Evolutionary conservation across 108 stramenopile species (phyloP).

Genomic region (Cylindrotheca closterium): DNA sequence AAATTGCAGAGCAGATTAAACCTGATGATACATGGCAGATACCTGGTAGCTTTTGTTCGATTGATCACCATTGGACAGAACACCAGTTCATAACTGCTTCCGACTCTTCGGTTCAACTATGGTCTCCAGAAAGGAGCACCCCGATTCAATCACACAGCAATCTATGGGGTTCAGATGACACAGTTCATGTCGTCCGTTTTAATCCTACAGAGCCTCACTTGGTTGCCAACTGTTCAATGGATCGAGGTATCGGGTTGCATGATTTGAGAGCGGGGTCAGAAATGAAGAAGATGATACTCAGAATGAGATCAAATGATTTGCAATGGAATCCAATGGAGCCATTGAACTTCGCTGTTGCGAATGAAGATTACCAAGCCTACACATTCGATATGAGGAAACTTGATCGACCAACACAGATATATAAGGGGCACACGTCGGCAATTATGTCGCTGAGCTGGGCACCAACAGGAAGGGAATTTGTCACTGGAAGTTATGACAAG

Average conservation of each 20-base stretch:
- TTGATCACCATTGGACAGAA: conserved; percentile 94
- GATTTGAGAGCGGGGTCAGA: conserved; percentile 86
- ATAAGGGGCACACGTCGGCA: conserved; percentile 97
- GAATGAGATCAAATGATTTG: conserved; percentile 92
- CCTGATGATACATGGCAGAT: conserved; percentile 54
- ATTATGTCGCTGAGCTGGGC: conserved; percentile 93
- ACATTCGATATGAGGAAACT: conserved; percentile 98
- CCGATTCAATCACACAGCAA: conserved; percentile 77
- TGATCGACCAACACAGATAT: conserved; percentile 79
- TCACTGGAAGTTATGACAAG: conserved; percentile 92
- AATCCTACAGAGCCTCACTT: conserved; percentile 95
- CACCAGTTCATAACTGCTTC: conserved; percentile 89
- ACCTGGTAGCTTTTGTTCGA: conserved; percentile 75
- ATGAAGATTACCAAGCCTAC: conserved; percentile 95
- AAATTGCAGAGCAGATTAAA: background rate
- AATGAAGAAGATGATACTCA: conserved; percentile 89
- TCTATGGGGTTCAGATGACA: conserved; percentile 94
- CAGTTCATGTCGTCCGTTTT: conserved; percentile 86
- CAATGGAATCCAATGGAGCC: conserved; percentile 99
- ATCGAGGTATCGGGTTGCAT: conserved; percentile 92
- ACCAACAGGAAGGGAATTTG: conserved; percentile 98
- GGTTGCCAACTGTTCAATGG: conserved; percentile 86
- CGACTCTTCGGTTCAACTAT: conserved; percentile 88
- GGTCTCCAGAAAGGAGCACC: conserved; percentile 83
- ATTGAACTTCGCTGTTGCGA: conserved; percentile 95